phyloP scores from a whole-genome alignment of 306 rosid genomes.

The Arachis hypogaea region DNA sequence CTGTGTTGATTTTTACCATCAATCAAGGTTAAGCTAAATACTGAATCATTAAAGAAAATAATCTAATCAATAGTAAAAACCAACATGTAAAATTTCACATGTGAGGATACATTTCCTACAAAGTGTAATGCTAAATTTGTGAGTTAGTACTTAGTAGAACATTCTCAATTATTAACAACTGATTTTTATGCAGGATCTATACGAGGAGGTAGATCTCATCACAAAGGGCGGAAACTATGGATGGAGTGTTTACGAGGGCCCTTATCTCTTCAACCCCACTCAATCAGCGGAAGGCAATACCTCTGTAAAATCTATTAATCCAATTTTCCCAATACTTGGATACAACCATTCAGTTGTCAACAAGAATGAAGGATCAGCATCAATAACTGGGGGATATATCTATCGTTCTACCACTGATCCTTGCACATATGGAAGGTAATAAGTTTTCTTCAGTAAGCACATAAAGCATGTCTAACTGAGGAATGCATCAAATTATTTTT shows the following conservation, averaged over 20 bases:
- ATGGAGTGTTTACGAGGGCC: constrained; percentile 89
- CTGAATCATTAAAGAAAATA: too few relatives aligned
- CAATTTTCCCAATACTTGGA: constrained; percentile 76
- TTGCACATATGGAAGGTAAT: constrained; percentile 88
- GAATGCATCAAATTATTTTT: background rate
- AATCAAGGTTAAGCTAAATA: too few relatives aligned
- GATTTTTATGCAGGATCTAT: constrained; percentile 60
- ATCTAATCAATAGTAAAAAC: too few relatives aligned
- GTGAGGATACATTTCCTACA: background rate
- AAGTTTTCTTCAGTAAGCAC: background rate
- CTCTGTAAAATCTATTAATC: constrained; percentile 51
- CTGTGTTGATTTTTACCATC: too few relatives aligned
- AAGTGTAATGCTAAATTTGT: background rate
- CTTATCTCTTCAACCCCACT: constrained; percentile 44
- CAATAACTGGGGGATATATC: constrained; percentile 84
- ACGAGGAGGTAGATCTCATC: constrained; percentile 92
- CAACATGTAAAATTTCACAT: too few relatives aligned
- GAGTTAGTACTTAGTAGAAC: constrained; percentile 24
- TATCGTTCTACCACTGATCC: constrained; percentile 89
- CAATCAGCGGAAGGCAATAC: constrained; percentile 66
- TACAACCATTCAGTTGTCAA: constrained; percentile 75
- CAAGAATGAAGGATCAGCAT: constrained; percentile 82
- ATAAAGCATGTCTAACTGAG: background rate
- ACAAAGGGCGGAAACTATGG: constrained; percentile 97
- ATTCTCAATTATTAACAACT: constrained; percentile 2